Percentiles rank a stretch among this genome's conserved stretches.
These are phyloP conservation scores for Rosa lucieae DNA, from an alignment of 306 rosid species.

Conservation along the genomic window DNA sequence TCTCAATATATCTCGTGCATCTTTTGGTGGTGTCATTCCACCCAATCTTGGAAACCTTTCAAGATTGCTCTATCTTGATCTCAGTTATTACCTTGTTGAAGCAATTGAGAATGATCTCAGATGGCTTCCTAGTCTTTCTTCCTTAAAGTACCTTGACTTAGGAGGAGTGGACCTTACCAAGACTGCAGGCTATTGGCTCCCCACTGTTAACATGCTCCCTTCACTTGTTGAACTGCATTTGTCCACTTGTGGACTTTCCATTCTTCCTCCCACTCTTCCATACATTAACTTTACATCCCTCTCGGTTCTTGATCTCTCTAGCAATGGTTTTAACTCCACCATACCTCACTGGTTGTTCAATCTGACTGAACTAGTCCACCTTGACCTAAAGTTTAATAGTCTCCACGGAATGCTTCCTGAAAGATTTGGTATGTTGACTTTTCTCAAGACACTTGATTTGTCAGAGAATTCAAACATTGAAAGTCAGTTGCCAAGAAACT, in stretches of 20 bases:
- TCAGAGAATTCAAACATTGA: not conserved
- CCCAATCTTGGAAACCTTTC: slow-evolving; percentile 16
- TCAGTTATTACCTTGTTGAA: not conserved
- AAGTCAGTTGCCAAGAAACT: slow-evolving; percentile 2
- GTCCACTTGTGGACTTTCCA: slow-evolving; percentile 18
- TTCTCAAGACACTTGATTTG: slow-evolving; percentile 12
- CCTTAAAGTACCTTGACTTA: slow-evolving; percentile 8
- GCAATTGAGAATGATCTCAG: not conserved
- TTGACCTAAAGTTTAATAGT: not conserved
- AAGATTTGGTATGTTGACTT: slow-evolving; percentile 6
- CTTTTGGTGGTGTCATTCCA: slow-evolving; percentile 16
- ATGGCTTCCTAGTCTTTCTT: slow-evolving; percentile 17
- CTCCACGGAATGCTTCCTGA: slow-evolving; percentile 13
- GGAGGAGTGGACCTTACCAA: not conserved
- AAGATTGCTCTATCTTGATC: slow-evolving; percentile 1
- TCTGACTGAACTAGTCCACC: slow-evolving; percentile 11
- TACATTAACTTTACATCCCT: slow-evolving; percentile 38
- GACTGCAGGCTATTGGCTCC: slow-evolving; percentile 15
- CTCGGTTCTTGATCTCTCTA: slow-evolving; percentile 8
- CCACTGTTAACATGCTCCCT: slow-evolving; percentile 19
- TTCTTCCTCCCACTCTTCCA: slow-evolving; percentile 21
- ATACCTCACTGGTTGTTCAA: slow-evolving; percentile 35
- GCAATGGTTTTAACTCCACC: slow-evolving; percentile 7
- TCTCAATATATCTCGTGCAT: slow-evolving; percentile 15
- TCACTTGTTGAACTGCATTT: slow-evolving; percentile 27